These are phyloP conservation scores for Vicia faba DNA, from an alignment of 306 rosid genomes.

Conservation along the genomic window DNA sequence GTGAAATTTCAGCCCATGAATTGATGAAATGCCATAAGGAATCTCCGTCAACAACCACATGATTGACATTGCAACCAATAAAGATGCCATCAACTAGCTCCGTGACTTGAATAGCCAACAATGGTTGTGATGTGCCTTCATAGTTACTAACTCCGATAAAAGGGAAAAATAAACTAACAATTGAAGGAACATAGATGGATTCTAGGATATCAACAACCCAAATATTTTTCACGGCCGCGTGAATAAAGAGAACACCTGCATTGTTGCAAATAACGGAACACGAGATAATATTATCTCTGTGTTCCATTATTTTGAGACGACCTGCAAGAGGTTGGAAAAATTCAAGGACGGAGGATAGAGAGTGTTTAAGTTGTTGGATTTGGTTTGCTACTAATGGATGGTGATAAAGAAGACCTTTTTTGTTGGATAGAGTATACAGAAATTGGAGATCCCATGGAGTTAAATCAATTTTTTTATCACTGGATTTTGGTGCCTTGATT, in stretches of 20 bases:
- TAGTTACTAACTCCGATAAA: too few relatives aligned
- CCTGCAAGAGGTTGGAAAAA: not conserved
- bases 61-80: too few relatives aligned
- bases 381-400: not conserved
- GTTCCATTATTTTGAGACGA: not conserved
- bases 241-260: not conserved
- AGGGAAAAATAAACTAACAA: not conserved
- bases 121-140: not conserved
- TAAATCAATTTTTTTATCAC: not conserved
- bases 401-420: slow-evolving; percentile 4
- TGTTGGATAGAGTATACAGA: not conserved
- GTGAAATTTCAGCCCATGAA: too few relatives aligned
- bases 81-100: too few relatives aligned
- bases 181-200: not conserved
- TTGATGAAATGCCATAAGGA: too few relatives aligned
- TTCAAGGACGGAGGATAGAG: not conserved
- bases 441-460: slow-evolving; percentile 13
- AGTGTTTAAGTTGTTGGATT: not conserved
- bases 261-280: not conserved
- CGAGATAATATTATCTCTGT: not conserved
- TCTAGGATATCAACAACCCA: not conserved
- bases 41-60: too few relatives aligned
- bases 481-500: not conserved
- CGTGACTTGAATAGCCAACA: not conserved
- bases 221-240: not conserved